A percentile compares a stretch with the other conserved stretches of the same genome.
These are phyloP conservation scores for Maudiozyma barnettii DNA, from an alignment of 805 yeast species.

Conservation along the genomic window DNA sequence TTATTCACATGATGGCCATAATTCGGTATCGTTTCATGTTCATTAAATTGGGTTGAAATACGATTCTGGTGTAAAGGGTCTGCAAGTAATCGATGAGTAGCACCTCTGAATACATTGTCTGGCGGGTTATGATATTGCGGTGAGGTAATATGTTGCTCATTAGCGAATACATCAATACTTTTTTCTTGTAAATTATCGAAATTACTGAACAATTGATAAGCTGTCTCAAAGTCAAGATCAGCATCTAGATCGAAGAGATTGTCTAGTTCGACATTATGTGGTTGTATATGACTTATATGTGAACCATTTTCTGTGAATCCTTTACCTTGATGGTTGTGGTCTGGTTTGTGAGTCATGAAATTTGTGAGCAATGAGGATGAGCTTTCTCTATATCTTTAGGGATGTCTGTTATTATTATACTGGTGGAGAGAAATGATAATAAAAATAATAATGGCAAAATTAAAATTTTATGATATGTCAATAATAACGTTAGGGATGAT, in stretches of 20 bases:
- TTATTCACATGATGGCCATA: neutral
- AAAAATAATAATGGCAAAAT: no score
- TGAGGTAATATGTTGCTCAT: neutral
- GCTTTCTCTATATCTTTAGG: no score
- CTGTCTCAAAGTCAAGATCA: constrained; percentile 29
- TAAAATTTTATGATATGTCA: no score
- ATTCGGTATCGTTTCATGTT: neutral
- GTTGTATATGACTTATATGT: neutral
- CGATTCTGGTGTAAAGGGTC: neutral
- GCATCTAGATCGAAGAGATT: constrained; percentile 20
- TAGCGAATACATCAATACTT: neutral
- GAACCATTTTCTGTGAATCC: no score
- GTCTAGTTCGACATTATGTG: constrained; percentile 1
- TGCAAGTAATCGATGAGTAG: neutral
- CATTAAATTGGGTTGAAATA: no score
- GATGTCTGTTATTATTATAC: no score
- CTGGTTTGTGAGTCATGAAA: no score
- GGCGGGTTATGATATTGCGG: neutral
- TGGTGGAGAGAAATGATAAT: no score
- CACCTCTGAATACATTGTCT: neutral
- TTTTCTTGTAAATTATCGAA: constrained; percentile 9
- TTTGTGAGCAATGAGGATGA: no score
- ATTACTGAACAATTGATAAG: constrained; percentile 24
- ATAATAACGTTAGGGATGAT: no score
- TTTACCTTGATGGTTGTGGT: no score